Conservation (phyloP, 2,329 filamentous ascomycete species). For the Diaporthe sp. region DNA sequence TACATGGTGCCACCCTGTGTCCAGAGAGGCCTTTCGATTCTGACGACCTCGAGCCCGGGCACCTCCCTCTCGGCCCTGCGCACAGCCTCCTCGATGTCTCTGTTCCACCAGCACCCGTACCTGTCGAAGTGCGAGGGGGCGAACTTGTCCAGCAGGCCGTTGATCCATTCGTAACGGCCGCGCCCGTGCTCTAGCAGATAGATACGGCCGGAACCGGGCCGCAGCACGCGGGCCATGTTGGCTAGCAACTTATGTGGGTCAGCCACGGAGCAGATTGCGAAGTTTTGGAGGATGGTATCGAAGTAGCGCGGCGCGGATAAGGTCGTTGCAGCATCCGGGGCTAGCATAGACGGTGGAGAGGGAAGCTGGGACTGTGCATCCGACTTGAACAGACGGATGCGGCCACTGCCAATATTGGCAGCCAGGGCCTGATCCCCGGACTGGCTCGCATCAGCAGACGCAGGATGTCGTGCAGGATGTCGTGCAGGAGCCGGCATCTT, state of each 20-base stretch:
- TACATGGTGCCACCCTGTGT: conserved; percentile 71
- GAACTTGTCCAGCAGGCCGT: conserved; percentile 68
- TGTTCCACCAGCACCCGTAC: conserved; percentile 79
- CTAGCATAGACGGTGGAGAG: conserved; percentile 36
- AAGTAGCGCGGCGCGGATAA: conserved; percentile 57
- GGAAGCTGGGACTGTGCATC: conserved; percentile 45
- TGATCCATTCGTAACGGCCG: conserved; percentile 67
- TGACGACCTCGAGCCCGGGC: conserved; percentile 70
- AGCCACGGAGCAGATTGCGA: conserved; percentile 74
- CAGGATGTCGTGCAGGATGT: conserved; percentile 30
- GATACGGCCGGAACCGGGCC: conserved; percentile 70
- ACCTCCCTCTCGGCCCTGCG: conserved; percentile 61
- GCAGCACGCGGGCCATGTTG: conserved; percentile 66
- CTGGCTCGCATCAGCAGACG: conserved; percentile 23
- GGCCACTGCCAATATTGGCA: conserved; percentile 43
- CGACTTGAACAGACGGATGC: conserved; percentile 52
- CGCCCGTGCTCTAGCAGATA: conserved; percentile 75
- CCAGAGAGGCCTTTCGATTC: conserved; percentile 65
- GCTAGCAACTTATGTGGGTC: conserved; percentile 68
- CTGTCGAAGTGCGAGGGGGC: conserved; percentile 69
- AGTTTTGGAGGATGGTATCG: conserved; percentile 75
- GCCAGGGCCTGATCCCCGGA: conserved; percentile 39
- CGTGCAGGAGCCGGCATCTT: conserved; percentile 39
- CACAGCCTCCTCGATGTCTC: conserved; percentile 71
- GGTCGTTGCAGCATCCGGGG: conserved; percentile 46